Evolutionary conservation across 148 eudicot species (phyloP), one percentile per base, ranked within the genome.

Genomic region (Rhododendron griersonianum): DNA sequence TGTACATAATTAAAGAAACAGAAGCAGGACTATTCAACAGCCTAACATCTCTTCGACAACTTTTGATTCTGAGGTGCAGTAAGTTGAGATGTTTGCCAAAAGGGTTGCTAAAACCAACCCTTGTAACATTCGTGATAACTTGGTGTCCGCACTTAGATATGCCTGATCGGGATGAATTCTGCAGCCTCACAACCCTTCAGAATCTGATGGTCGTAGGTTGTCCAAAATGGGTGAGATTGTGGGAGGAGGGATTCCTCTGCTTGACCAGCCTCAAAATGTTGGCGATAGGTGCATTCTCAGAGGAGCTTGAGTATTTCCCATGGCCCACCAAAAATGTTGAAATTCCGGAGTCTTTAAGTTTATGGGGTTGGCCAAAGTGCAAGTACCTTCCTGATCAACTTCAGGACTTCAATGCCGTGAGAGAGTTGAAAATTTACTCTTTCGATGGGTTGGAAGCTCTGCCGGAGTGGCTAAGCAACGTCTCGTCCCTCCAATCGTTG

Each of bases 391-490:
- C 86, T 5, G 51, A 83, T 59, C 83, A 77, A 16, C n/a, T 83
- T 63, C 82, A 83, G 45, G 39, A 48, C n/a, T 33, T 87, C 51
- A 47, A 82, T 82, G 21, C 83, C 50, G 48, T 65, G 48, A 23
- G 0, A 7, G 2, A 14, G 11, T 78, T 87, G n/a, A 0, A 2
- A 16, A 30, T 83, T 30, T 3, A 28, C 4, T 16, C 19, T 63
- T 83, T 48, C 11, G 18, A 48, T 78, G 86, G 86, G 39, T 37
- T 86, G 8, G 83, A 83, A 67, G 79, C 65, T 45, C 81, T 87
- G 30, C 83, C 86, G 21, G 86, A 87, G 41, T 83, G 88, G 86
- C 14, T 84, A 11, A 84, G 83, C 14, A 81, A 67, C 55, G 37
- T 86, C 53, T 47, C 80, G 7, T 86, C 87, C 35, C 79, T 81